Base-by-base conservation (phyloP, 108 stramenopile genomes). In the Parmales sp. region DNA sequence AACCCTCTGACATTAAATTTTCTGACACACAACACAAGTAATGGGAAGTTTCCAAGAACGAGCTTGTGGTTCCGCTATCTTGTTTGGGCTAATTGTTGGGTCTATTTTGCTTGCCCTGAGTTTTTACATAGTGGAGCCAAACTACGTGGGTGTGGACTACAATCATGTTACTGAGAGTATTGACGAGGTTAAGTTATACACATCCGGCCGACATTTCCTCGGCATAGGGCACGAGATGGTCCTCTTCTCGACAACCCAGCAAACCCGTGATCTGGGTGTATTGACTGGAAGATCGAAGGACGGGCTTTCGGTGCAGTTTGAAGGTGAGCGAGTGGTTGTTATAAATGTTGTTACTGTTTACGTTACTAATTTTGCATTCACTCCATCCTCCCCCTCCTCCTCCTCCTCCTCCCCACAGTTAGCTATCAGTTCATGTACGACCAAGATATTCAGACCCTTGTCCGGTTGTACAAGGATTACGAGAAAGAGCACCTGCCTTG, bases 371-470 rank as follows among this genome's bases (percentile, higher is more conserved):
- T 43, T 8, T 13, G 13, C 41, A 43, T 43, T 9, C 49, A 7
- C 49, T 19, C 23, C 49, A 19, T 5, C 23, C n/a, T 19, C 23
- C 23, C 49, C 20, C 49, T 50, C n/a, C 20, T 23, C 20, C n/a
- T 23, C 49, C 49, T 23, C 49, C 20, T 19, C 49, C 49, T 19
- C 6, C 20, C 49, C 20, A 18, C 41, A 43, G 11, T 11, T 13
- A 60, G 36, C 26, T 60, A 60, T 34, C 54, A 60, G 16, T 60
- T 60, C 26, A 28, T 34, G 54, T 60, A 60, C 54, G n/a, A 60
- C 16, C 13, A 28, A 16, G 4, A 4, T 26, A 60, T 60, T 34
- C 6, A 11, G 8, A 4, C 54, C 16, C 26, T 60, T 5, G 4
- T 34, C 0, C 6, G 36, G 5, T 34, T 60, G 16, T 60, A 60